Percentiles rank a stretch among this genome's conserved stretches.
Conservation (phyloP, 768 basidiomycete species). For the Symmetrospora coprosmae region DNA sequence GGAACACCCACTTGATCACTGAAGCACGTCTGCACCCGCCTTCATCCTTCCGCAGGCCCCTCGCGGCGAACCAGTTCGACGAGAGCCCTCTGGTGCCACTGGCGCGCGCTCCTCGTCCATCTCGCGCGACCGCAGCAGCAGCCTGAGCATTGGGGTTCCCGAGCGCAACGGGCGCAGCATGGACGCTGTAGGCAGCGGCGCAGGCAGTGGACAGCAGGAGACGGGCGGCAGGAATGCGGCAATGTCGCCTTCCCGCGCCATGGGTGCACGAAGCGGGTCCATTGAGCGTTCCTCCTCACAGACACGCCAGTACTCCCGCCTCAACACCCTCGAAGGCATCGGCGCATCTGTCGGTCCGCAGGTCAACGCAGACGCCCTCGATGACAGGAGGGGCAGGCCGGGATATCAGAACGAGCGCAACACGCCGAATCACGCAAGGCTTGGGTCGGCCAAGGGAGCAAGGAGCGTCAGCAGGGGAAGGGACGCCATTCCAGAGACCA, state of each 20-base stretch:
- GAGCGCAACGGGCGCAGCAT: background rate
- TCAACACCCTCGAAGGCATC: conserved; percentile 18
- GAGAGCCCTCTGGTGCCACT: conserved; percentile 18
- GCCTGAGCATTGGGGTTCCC: no score
- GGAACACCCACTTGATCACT: no score
- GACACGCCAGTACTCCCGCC: background rate
- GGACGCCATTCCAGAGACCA: background rate
- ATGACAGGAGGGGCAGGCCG: conserved; percentile 1
- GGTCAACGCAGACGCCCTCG: conserved; percentile 13
- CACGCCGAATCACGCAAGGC: no score
- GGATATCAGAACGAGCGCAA: no score
- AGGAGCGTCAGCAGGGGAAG: background rate
- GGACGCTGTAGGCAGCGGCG: background rate
- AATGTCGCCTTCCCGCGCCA: conserved; percentile 5
- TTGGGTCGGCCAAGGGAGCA: background rate
- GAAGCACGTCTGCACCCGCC: no score
- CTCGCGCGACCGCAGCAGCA: conserved; percentile 8
- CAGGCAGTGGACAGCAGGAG: no score
- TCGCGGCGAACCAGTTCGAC: background rate
- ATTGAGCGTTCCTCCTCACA: background rate
- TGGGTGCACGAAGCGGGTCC: conserved; percentile 9
- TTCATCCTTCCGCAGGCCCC: no score
- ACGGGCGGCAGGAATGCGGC: no score
- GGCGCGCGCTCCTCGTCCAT: conserved; percentile 13
- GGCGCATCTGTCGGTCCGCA: conserved; percentile 14